These are phyloP conservation scores for Tylopilus rubrobrunneus DNA, from an alignment of 768 basidiomycete genomes.

Conservation along the genomic window DNA sequence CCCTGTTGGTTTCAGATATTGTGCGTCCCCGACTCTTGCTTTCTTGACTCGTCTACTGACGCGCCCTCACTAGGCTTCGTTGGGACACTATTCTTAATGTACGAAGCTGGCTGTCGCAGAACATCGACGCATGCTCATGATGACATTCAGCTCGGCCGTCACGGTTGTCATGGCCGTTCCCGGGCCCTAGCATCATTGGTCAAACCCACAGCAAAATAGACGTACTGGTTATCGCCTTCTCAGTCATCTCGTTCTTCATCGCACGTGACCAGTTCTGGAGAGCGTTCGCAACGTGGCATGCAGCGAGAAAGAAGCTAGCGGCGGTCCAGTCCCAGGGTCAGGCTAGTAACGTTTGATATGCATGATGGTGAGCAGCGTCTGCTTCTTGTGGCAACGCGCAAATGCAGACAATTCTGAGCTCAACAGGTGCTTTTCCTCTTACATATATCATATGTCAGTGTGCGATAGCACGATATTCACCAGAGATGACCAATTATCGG, in stretches of 20 bases:
- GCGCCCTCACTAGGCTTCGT: constrained; percentile 12
- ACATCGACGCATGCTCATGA: not conserved
- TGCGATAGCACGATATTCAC: not conserved
- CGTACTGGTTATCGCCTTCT: constrained; percentile 11
- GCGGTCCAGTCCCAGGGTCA: not conserved
- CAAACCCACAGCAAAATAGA: constrained; percentile 16
- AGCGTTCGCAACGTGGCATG: constrained; percentile 16
- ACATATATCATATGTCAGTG: not conserved
- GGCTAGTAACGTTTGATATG: constrained; percentile 1
- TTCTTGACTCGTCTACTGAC: not conserved
- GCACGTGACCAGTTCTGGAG: constrained; percentile 22
- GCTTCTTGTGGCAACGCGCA: too few species aligned
- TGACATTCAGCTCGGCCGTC: constrained; percentile 10
- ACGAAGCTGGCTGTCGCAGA: not conserved
- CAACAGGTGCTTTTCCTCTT: not conserved
- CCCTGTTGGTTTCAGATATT: constrained; percentile 6
- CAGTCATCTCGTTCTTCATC: constrained; percentile 13
- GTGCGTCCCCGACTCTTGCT: constrained; percentile 5
- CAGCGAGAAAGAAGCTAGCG: constrained; percentile 7
- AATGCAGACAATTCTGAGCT: not conserved
- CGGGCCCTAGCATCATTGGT: not conserved
- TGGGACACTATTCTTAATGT: constrained; percentile 21
- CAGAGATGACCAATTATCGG: too few species aligned
- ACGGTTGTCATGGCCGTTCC: constrained; percentile 12
- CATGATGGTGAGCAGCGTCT: not conserved